phyloP scores from a whole-genome alignment of 2,329 filamentous ascomycete genomes.

The Fusarium setosum region DNA sequence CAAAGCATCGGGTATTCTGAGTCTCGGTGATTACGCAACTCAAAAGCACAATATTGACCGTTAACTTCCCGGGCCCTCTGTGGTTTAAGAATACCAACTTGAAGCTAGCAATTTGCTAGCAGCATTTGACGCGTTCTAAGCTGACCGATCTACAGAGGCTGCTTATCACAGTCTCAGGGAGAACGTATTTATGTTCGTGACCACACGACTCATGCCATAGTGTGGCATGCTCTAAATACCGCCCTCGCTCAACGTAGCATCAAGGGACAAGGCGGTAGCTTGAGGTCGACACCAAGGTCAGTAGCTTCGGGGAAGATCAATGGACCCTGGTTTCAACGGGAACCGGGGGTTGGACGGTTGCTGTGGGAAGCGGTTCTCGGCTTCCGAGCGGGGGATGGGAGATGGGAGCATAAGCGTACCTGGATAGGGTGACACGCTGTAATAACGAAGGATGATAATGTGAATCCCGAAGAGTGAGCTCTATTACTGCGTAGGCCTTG shows the following conservation, averaged over 20 bases:
- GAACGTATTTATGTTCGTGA: not conserved
- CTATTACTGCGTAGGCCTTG: no score
- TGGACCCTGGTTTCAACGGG: constrained; percentile 22
- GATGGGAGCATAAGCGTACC: constrained; percentile 1
- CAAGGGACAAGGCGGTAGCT: not conserved
- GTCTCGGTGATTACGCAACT: constrained; percentile 18
- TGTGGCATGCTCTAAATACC: not conserved
- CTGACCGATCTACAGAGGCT: not conserved
- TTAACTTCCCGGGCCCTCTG: not conserved
- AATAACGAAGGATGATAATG: not conserved
- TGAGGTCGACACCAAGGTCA: not conserved
- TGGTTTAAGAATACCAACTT: not conserved
- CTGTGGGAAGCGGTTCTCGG: constrained; percentile 36
- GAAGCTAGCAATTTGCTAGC: not conserved
- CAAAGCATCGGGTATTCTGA: constrained; percentile 14
- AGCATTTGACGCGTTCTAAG: not conserved
- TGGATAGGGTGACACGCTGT: not conserved
- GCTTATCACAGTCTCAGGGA: not conserved
- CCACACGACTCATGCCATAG: not conserved
- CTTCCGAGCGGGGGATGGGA: constrained; percentile 38
- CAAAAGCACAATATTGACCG: constrained; percentile 9
- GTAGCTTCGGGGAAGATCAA: constrained; percentile 25
- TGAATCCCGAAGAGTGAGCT: not conserved
- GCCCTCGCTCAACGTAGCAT: not conserved
- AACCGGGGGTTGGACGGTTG: not conserved